Base-by-base conservation (phyloP, 495 filamentous ascomycete genomes). In the Aspergillus sclerotioniger region DNA sequence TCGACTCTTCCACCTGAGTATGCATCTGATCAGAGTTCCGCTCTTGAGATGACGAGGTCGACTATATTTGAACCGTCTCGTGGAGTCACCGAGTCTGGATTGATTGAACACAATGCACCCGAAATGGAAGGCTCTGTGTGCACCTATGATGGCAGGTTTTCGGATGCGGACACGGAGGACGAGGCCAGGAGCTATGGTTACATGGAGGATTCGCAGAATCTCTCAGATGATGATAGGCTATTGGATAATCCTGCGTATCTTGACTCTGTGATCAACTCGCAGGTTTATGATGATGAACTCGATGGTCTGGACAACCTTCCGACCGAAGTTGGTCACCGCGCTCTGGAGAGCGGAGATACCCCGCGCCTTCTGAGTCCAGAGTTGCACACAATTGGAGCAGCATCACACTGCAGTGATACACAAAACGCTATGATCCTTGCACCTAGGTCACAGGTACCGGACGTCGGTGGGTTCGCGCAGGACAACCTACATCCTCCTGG, bases 241-340 rank as follows among this genome's bases (percentile, higher is more conserved):
- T 65, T 75, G 16, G 74, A 78, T 44, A 77, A 79, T 52, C 79
- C 81, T 2, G 73, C 63, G 6, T 82, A 80, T 58, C 62, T 82
- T 29, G 76, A 81, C 52, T 77, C 79, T 7, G 73, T 80, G 7
- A 76, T 78, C 19, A 71, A 78, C 56, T 71, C 71, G 46, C 75
- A 78, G n/a, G 67, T 75, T 57, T 71, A 77, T 52, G 73, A 76
- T 55, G 71, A 69, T 52, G 70, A 76, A 43, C 53, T 65, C 8
- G 75, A 74, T 31, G 58, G 53, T 7, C 60, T 68, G 8, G 58
- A 57, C 12, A 39, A 31, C n/a, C 10, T 65, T 20, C 56, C 60
- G 6, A 31, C 50, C 6, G 39, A 47, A 37, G 54, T 53, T 28
- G 20, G 44, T 9, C 46, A 51, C 28, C 29, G 43, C 39, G 16